Evolutionary conservation across 768 basidiomycete species (phyloP).

Genomic region (Asterophora lycoperdoides): DNA sequence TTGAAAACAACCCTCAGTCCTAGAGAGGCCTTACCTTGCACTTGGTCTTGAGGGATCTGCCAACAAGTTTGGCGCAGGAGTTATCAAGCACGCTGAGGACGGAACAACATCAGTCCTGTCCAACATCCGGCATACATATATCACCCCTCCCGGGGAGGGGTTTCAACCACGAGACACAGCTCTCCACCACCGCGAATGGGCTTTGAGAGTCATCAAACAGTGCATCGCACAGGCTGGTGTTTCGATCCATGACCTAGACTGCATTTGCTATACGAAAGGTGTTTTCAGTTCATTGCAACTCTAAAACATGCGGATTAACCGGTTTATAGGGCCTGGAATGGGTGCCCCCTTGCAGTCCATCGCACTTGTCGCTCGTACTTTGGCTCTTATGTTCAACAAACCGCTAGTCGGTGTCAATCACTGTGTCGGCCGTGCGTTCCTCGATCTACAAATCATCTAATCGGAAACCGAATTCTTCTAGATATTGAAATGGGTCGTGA

Average conservation of each 20-base stretch:
- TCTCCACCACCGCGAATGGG: constrained; percentile 94
- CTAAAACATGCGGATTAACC: not conserved
- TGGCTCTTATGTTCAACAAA: constrained; percentile 83
- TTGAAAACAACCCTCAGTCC: constrained; percentile 3
- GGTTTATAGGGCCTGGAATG: constrained; percentile 89
- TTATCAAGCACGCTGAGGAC: constrained; percentile 79
- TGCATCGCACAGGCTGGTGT: constrained; percentile 65
- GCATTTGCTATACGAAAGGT: constrained; percentile 98
- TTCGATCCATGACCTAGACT: constrained; percentile 77
- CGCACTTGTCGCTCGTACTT: constrained; percentile 86
- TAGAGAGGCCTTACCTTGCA: constrained; percentile 74
- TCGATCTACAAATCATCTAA: not conserved
- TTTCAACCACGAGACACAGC: constrained; percentile 97
- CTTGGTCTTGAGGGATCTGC: constrained; percentile 97
- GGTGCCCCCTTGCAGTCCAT: constrained; percentile 95
- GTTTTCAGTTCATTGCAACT: constrained; percentile 9
- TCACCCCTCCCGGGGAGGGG: constrained; percentile 97
- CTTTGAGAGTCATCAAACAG: constrained; percentile 72
- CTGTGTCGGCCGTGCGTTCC: constrained; percentile 87
- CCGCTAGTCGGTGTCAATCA: constrained; percentile 98
- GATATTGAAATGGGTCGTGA: constrained; percentile 99
- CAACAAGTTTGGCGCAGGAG: constrained; percentile 93
- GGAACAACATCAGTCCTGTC: constrained; percentile 76
- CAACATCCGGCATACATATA: constrained; percentile 96
- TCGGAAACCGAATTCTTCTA: constrained; percentile 26